Conservation (phyloP, 1,284 basidiomycete species). For the Fistulina hepatica region DNA sequence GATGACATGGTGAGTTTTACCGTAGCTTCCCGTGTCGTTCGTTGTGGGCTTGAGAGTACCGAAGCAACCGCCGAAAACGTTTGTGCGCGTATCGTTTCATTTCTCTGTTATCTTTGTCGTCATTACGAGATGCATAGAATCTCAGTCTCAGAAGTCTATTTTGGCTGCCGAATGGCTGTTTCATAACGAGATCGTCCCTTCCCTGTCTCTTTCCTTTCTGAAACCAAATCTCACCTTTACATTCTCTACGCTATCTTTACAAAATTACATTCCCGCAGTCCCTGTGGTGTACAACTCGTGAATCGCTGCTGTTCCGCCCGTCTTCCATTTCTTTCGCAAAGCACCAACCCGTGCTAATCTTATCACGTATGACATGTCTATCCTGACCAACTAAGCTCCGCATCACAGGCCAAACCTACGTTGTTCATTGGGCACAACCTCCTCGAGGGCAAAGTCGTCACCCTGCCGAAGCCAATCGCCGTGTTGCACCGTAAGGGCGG, state of each 20-base stretch:
- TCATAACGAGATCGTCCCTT: not conserved
- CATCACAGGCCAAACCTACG: conserved; percentile 58
- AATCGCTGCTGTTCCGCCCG: not conserved
- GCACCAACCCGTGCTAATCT: not conserved
- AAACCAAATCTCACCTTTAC: not conserved
- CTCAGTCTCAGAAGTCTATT: too few species aligned
- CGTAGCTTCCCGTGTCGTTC: not conserved
- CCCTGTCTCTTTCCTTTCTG: not conserved
- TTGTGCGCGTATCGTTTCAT: not conserved
- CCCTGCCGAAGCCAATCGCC: conserved; percentile 68
- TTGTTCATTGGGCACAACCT: conserved; percentile 80
- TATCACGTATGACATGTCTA: not conserved
- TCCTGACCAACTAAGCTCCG: not conserved
- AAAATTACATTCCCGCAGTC: too few species aligned
- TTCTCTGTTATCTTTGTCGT: too few species aligned
- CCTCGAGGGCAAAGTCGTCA: conserved; percentile 77
- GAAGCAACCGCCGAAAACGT: not conserved
- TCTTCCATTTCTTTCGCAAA: conserved; percentile 5
- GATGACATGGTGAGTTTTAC: conserved; percentile 32
- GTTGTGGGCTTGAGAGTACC: not conserved
- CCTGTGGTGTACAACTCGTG: too few species aligned
- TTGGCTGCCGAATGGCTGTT: too few species aligned
- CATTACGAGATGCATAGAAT: too few species aligned
- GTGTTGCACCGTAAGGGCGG: conserved; percentile 37
- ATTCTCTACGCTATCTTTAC: conserved; percentile 4